Percentiles rank a stretch among this genome's conserved stretches.
These are phyloP conservation scores for Argentina anserina DNA, from an alignment of 306 rosid genomes.

Conservation along the genomic window DNA sequence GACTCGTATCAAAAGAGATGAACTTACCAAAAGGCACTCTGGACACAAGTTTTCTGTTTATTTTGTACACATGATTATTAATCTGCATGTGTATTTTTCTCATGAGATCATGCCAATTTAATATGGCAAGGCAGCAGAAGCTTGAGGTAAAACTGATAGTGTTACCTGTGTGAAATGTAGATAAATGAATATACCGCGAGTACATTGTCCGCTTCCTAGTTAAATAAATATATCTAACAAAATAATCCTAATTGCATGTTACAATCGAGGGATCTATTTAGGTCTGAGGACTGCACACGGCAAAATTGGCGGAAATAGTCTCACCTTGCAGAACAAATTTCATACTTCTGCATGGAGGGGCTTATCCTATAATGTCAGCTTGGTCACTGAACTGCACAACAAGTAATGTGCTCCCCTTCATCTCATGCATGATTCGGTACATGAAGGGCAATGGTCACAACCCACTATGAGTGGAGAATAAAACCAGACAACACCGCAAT, in stretches of 20 bases:
- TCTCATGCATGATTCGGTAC: not conserved
- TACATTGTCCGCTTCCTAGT: not conserved
- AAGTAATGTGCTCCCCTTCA: not conserved
- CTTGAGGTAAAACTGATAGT: too few species aligned
- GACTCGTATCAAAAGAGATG: too few species aligned
- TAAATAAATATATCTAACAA: not conserved
- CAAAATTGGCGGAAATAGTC: slow-evolving; percentile 3
- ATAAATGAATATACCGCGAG: not conserved
- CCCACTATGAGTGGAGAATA: not conserved
- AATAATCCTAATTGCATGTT: not conserved
- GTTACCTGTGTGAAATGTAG: not conserved
- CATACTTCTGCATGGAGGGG: not conserved
- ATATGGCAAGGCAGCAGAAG: too few species aligned
- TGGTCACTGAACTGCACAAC: not conserved
- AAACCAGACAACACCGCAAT: not conserved
- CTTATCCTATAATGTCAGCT: not conserved
- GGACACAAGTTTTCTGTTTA: too few species aligned
- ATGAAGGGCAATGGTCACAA: not conserved
- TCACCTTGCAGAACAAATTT: not conserved
- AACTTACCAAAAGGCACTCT: too few species aligned
- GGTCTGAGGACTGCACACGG: not conserved
- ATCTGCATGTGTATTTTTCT: too few species aligned
- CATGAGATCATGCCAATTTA: too few species aligned
- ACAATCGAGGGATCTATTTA: not conserved
- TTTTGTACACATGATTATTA: too few species aligned